These are phyloP conservation scores for Citrus sp. DNA, from an alignment of 345 rosid genomes.

Conservation along the genomic window DNA sequence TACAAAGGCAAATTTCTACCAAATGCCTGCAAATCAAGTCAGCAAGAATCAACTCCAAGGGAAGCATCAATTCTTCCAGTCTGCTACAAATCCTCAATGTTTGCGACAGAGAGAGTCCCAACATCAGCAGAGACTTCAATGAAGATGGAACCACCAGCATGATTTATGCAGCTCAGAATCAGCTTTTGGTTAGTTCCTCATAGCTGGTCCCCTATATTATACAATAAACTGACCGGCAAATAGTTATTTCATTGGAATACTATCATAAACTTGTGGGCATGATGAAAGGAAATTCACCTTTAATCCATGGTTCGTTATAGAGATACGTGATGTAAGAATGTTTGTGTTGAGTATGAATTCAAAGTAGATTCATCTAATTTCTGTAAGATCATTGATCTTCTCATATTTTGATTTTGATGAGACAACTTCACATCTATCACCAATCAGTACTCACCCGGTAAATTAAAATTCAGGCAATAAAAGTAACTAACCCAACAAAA, in stretches of 20 bases:
- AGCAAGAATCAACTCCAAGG: neutral
- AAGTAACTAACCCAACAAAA: neutral
- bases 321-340: neutral
- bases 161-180: neutral
- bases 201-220: neutral
- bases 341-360: neutral
- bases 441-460: neutral
- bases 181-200: neutral
- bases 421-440: neutral
- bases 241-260: neutral
- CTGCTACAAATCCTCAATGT: constrained; percentile 14
- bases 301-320: neutral
- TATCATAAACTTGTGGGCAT: neutral
- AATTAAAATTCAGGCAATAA: neutral
- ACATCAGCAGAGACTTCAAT: neutral
- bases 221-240: neutral
- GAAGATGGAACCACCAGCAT: neutral
- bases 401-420: neutral
- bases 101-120: neutral
- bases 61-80: constrained; percentile 3
- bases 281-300: neutral
- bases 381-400: neutral
- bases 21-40: constrained; percentile 17
- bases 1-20: constrained; percentile 26
- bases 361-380: neutral